phyloP scores from a whole-genome alignment of 2,329 filamentous ascomycete species.

The Lasiodiplodia gonubiensis region DNA sequence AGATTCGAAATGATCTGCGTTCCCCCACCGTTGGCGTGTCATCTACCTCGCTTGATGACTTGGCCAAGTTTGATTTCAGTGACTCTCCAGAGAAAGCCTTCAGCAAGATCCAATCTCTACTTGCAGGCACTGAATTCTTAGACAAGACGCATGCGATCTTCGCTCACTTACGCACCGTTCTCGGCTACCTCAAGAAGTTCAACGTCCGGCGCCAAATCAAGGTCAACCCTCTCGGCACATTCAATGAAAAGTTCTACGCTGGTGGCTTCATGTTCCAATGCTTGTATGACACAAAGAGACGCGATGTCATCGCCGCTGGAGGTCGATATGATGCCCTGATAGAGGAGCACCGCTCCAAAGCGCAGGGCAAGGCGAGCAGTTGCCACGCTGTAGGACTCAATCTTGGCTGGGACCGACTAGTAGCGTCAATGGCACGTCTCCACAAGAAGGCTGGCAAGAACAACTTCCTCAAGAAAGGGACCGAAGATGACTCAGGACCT shows the following conservation, averaged over 20 bases:
- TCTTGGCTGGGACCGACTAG: conserved; percentile 83
- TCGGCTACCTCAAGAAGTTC: conserved; percentile 77
- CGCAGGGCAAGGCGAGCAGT: conserved; percentile 55
- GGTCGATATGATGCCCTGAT: conserved; percentile 92
- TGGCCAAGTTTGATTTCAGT: conserved; percentile 89
- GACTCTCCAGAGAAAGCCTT: conserved; percentile 77
- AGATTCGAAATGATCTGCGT: conserved; percentile 80
- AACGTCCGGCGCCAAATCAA: conserved; percentile 79
- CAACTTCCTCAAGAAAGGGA: conserved; percentile 69
- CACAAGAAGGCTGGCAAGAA: conserved; percentile 54
- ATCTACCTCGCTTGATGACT: conserved; percentile 86
- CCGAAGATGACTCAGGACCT: conserved; percentile 60
- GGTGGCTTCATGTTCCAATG: conserved; percentile 86
- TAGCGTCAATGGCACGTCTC: conserved; percentile 64
- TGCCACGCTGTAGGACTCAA: conserved; percentile 91
- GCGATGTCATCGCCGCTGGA: conserved; percentile 88
- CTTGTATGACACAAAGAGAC: conserved; percentile 80
- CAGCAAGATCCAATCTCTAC: conserved; percentile 62
- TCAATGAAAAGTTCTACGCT: conserved; percentile 89
- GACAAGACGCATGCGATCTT: conserved; percentile 64
- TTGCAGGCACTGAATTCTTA: conserved; percentile 60
- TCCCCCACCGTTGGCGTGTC: conserved; percentile 82
- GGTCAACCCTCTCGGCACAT: conserved; percentile 81
- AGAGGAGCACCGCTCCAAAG: conserved; percentile 77
- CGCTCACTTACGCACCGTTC: conserved; percentile 78